A percentile compares a stretch with the other conserved stretches of the same genome.
Conservation (phyloP, 2,329 filamentous ascomycete species). For the Triangularia setosa region DNA sequence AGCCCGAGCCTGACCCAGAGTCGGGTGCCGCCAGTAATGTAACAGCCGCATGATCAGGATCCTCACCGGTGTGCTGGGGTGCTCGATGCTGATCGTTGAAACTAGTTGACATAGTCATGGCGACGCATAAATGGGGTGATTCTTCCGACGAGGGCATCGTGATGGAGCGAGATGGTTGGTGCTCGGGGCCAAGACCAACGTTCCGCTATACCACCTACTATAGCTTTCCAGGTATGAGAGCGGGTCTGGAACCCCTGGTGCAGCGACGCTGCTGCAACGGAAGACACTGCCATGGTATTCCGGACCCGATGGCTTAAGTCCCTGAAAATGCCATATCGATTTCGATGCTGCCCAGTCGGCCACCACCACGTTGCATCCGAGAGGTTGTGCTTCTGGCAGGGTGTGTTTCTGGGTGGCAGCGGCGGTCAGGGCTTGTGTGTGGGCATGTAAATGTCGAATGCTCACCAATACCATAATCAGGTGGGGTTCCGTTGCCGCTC, state of each 20-base stretch:
- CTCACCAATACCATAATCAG: background rate
- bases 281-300: constrained; percentile 1
- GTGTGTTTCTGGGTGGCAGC: background rate
- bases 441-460: background rate
- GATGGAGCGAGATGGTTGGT: background rate
- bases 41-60: background rate
- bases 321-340: background rate
- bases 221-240: background rate
- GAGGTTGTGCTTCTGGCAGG: constrained; percentile 1
- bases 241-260: background rate
- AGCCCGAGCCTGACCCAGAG: background rate
- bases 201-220: background rate
- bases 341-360: constrained; percentile 8
- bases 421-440: background rate
- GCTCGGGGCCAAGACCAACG: background rate
- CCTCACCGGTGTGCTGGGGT: background rate
- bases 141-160: background rate
- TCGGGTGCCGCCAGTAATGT: background rate
- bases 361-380: constrained; percentile 14
- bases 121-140: background rate
- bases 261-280: constrained; percentile 1
- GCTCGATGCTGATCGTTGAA: background rate
- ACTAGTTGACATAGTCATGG: background rate
- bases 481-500: background rate
- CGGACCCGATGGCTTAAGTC: constrained; percentile 1